phyloP scores from a whole-genome alignment of 2,329 filamentous ascomycete species.

The Madurella mycetomatis region DNA sequence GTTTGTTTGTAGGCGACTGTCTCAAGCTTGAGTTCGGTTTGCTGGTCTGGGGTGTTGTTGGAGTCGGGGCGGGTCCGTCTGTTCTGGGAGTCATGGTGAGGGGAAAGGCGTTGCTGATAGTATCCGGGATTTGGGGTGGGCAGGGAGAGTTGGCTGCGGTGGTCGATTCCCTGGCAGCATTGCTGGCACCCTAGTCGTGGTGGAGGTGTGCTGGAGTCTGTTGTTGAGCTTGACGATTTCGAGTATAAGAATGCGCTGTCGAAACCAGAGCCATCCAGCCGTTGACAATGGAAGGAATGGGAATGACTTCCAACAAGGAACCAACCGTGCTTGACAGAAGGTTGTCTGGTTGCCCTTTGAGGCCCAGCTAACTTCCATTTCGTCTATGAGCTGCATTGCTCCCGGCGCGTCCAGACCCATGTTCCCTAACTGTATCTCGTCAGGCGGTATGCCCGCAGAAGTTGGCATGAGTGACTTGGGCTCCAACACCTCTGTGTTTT shows the following conservation, averaged over 20 bases:
- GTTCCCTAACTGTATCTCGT: neutral
- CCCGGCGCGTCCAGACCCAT: slow-evolving; percentile 2
- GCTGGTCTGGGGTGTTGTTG: too few species aligned
- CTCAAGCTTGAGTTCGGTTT: too few species aligned
- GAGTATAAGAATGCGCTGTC: neutral
- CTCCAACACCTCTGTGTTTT: neutral
- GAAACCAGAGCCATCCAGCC: neutral
- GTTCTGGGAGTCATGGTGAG: too few species aligned
- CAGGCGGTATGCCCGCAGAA: neutral
- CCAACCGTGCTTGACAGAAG: neutral
- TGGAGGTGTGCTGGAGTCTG: neutral
- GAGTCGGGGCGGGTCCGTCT: too few species aligned
- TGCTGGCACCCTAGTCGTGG: too few species aligned
- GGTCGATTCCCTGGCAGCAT: too few species aligned
- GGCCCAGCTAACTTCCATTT: neutral
- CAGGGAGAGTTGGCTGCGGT: too few species aligned
- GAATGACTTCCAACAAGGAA: neutral
- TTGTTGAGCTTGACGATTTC: neutral
- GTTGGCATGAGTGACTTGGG: neutral
- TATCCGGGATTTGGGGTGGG: too few species aligned
- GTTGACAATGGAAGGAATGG: neutral
- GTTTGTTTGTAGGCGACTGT: too few species aligned
- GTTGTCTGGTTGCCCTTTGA: neutral
- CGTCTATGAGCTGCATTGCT: neutral
- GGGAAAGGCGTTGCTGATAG: too few species aligned